Base-by-base conservation (phyloP, 768 basidiomycete genomes). In the Kondoa subrosea region DNA sequence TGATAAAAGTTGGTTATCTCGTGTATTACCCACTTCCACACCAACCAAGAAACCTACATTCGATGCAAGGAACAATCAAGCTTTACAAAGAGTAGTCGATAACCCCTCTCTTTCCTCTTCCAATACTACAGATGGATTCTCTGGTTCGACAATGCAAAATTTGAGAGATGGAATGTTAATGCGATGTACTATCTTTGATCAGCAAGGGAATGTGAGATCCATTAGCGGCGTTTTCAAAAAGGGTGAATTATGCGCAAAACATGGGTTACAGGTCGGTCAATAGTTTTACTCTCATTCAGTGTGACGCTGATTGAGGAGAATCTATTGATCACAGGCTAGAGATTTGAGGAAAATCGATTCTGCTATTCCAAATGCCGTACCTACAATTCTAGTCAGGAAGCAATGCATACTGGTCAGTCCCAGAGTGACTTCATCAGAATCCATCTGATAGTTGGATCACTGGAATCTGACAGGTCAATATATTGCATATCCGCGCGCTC, bases 331-430 rank as follows among this genome's bases (percentile, higher is more conserved):
- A 50, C 8, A 91, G 89, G 87, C 91, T 74, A 87, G 91, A 81
- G 91, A 96, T 80, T 81, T 96, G 31, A 86, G 91, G 67, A 93
- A 93, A 80, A 89, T 96, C 72, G 91, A 96, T 79, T 92, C 91
- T 3, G 82, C 89, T 72, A 83, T 91, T 72, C 91, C 92, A 50
- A 95, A 92, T 78, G 84, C 93, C 67, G 87, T 96, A n/a, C 92
- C 91, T 57, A 91, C 92, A 56, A 91, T 96, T 74, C 83, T 96
- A 67, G 84, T 88, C 66, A 82, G 92, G 73, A 87, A 85, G 74
- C 87, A 90, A 78, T 89, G 87, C 58, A 84, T 95, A 71, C 81
- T 96, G 70, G 89, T 89, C 76, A 68, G 25, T 60, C 34, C 62
- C 33, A 29, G n/a, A n/a, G n/a, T n/a, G n/a, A n/a, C n/a, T n/a